Base-by-base conservation (phyloP, 176 grass and related monocot genomes). In the Lolium perenne region DNA sequence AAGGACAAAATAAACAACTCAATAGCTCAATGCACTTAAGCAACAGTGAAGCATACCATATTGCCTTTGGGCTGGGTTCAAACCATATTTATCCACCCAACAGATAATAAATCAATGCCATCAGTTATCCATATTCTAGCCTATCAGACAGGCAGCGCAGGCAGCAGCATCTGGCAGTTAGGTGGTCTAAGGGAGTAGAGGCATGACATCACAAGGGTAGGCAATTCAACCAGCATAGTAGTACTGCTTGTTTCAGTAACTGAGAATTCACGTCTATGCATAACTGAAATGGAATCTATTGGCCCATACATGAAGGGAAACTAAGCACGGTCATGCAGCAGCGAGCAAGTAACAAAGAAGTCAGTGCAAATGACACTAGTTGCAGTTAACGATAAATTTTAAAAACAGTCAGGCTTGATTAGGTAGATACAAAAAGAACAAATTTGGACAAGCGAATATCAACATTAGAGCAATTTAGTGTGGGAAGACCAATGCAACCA, bases 11-110 rank as follows among this genome's bases (percentile, higher is more conserved):
- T 78, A 18, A 83, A 51, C 26, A 83, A 11, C 22, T 25, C 40
- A 88, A 77, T 63, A 70, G 63, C 41, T 61, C 77, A 77, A 83
- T 69, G 45, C 22, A 61, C 18, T 40, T 82, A 51, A 41, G 2
- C 41, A 81, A 78, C 49, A 69, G 17, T 48, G 38, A 25, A 76
- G 55, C 29, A 75, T 76, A 77, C 38, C 71, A 67, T 41, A 68
- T 77, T 88, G 51, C 61, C 7, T 69, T 23, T 83, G 25, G 2
- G 55, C 55, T 43, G 18, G 66, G 29, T 46, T 10, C 65, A 80
- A 73, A 76, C 22, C 40, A 66, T 43, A 77, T 82, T 29, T 86
- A 59, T 41, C 15, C 32, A 22, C 17, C 4, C 50, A 76, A 82
- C 47, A 76, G 41, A 82, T 6, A 54, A 54, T 4, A 87, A 45